Evolutionary conservation across 2,329 filamentous ascomycete species (phyloP), one percentile per base, ranked within the genome.

Genomic region (Aurifilum marmelostoma): DNA sequence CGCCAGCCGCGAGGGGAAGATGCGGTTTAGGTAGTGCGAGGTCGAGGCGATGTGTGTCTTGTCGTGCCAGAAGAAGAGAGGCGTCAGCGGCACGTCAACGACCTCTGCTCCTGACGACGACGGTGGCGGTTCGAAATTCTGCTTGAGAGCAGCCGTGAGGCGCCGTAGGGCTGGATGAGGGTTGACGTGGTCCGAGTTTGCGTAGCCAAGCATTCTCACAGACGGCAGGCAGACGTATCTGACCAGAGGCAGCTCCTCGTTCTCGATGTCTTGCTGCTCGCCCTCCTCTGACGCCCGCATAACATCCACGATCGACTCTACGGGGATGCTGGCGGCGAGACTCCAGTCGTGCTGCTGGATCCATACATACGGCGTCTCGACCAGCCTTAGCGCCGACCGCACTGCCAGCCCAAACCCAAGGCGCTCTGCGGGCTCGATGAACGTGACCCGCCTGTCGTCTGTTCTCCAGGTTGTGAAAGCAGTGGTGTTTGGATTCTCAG

Each of bases 41-140:
- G 79, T 82, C 3, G 80, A 81, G 0, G 82, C 85, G 2, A 88
- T 69, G 67, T 88, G 85, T 0, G 85, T 85, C 72, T 88, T 88
- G 70, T 88, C 85, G 67, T 87, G 85, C 85, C 85, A 88, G 73
- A 87, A 86, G 76, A 87, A 88, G 66, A 88, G 79, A 0, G 85
- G 85, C 0, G 85, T 87, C 54, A 88, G 74, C 0, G 83, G 83
- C 0, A 87, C 74, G 21, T 63, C 29, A 32, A 32, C n/a, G n/a
- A 9, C 21, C 6, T 65, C 34, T 12, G 63, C 27, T 27, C 60
- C 7, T 61, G 67, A 59, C 7, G 32, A 14, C 32, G 58, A 21
- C 18, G 43, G 60, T 2, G 50, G 24, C 6, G 69, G 50, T 2
- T 69, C 62, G 67, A 84, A 86, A 21, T 80, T 76, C 0, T 78